Evolutionary conservation across 1,139 yeast genomes (phyloP), one percentile per base, ranked within the genome.

Genomic region (Sugiyamaella grinbergsii): DNA sequence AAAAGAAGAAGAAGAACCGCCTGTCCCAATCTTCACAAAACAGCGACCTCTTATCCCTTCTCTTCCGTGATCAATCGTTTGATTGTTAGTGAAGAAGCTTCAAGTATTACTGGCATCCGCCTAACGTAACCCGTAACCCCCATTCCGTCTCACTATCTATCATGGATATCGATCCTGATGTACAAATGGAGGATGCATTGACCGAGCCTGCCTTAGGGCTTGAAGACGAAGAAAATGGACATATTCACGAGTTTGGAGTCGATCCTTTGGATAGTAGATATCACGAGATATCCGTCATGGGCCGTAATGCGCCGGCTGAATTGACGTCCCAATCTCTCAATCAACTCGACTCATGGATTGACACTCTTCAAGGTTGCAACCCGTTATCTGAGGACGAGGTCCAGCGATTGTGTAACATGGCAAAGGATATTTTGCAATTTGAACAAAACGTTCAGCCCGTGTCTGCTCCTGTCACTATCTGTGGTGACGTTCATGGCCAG

Each of bases 401-500:
- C 42, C 82, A 83, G 63, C 79, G 80, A 62, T 76, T 93, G 56
- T 93, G 98, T 67, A 78, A 80, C 53, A 85, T 69, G 71, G 95
- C 96, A n/a, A 87, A 89, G 62, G 98, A 93, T 58, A 83, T 93
- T 38, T 75, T 93, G 60, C 91, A 90, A 66, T 83, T 81, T 60
- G 98, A 94, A 72, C 86, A 91, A 58, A 93, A 94, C 67, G 96
- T 93, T 44, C 96, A 91, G 66, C 90, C 91, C 5, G 96, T 93
- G 38, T 88, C 85, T 61, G 94, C 96, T 0, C 98, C 98, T 2
- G 96, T 89, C 45, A 91, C 98, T n/a, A 88, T 93, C 47, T 94
- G 98, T 72, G 99, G 99, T 50, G 98, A 93, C 68, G 93, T 93
- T 38, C 98, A 93, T 67, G 98, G 98, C 13, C 98, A 93, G 71